phyloP scores from a whole-genome alignment of 2,329 filamentous ascomycete genomes.

The Penicillium sp. region DNA sequence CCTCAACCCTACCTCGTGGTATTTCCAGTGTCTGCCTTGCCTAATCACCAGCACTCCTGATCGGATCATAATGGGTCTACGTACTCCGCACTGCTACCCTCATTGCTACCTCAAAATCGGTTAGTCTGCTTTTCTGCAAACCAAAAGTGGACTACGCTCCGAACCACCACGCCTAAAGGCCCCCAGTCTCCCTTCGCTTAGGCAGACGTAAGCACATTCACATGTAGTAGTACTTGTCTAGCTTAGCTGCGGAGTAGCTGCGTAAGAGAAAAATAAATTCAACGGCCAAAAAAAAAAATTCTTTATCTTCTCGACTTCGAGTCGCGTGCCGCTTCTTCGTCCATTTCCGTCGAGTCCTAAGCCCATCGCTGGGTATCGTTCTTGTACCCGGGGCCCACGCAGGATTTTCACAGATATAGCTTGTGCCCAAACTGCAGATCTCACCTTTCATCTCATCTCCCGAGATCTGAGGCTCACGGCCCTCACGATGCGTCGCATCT shows the following conservation, averaged over 20 bases:
- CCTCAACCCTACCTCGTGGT: too few relatives aligned
- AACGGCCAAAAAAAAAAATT: too few relatives aligned
- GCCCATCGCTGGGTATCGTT: not conserved
- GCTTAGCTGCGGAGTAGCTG: too few relatives aligned
- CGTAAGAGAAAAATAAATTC: too few relatives aligned
- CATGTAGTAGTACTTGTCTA: too few relatives aligned
- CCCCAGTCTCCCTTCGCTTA: not conserved
- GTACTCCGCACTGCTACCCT: not conserved
- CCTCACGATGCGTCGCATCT: constrained; percentile 22
- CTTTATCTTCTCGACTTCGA: too few relatives aligned
- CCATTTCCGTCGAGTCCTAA: not conserved
- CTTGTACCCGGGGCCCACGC: not conserved
- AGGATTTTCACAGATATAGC: not conserved
- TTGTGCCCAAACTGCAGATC: not conserved
- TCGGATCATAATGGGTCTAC: too few relatives aligned
- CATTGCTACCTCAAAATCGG: not conserved
- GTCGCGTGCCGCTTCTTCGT: not conserved
- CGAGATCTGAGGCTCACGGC: too few relatives aligned
- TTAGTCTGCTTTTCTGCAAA: not conserved
- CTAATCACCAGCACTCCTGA: too few relatives aligned
- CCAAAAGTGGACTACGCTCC: not conserved
- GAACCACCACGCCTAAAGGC: not conserved
- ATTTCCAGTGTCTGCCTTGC: too few relatives aligned
- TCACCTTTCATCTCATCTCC: not conserved
- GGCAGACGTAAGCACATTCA: not conserved